These are phyloP conservation scores for Seminavis robusta DNA, from an alignment of 108 stramenopile species.

Conservation along the genomic window DNA sequence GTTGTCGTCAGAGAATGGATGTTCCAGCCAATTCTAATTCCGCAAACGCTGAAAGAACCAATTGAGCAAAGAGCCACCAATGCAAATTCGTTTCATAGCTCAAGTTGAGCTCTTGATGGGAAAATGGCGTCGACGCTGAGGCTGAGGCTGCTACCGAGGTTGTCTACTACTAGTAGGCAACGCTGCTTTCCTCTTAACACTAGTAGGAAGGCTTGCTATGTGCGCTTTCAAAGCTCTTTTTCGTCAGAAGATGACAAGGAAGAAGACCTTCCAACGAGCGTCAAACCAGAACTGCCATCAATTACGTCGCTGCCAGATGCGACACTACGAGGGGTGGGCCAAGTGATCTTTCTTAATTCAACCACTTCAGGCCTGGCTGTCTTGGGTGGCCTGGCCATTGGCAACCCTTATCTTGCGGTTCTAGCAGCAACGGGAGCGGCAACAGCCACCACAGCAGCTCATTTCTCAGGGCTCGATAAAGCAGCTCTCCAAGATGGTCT, in stretches of 20 bases:
- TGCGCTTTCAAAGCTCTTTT: no score
- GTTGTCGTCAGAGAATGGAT: no score
- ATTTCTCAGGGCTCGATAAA: constrained; percentile 35
- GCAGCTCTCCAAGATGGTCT: constrained; percentile 46
- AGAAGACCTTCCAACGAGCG: background rate
- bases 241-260: background rate
- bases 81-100: no score
- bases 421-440: constrained; percentile 49
- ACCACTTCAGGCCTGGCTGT: constrained; percentile 41
- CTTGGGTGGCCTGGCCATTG: constrained; percentile 53
- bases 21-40: no score
- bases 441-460: constrained; percentile 45
- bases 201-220: no score
- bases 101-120: no score
- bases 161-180: no score
- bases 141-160: no score
- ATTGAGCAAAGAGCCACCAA: no score
- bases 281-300: background rate
- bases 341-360: constrained; percentile 79
- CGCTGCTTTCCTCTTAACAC: no score
- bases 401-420: constrained; percentile 62
- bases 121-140: no score
- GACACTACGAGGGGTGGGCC: constrained; percentile 51
- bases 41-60: no score
- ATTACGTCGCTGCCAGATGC: constrained; percentile 18